Evolutionary conservation across 2,329 filamentous ascomycete genomes (phyloP).

Genomic region (Taxawa tesnikishii): DNA sequence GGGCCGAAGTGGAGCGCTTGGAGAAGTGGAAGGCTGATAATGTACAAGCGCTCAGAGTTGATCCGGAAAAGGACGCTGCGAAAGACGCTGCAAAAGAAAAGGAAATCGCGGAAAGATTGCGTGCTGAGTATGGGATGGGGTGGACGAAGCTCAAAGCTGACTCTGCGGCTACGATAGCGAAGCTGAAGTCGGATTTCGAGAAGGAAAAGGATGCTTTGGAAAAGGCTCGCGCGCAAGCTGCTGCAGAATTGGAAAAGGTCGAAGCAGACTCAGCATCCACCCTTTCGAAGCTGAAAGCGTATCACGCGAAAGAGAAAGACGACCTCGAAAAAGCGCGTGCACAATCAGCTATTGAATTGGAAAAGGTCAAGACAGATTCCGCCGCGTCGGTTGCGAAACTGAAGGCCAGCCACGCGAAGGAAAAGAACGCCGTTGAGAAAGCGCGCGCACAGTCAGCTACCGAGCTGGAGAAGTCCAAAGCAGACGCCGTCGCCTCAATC

Average conservation of each 20-base stretch:
- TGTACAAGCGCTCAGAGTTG: neutral
- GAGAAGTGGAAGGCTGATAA: neutral
- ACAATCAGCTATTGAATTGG: no score
- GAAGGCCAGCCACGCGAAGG: constrained; percentile 3
- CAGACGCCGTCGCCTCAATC: neutral
- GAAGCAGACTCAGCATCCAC: constrained; percentile 1
- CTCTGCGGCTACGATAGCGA: neutral
- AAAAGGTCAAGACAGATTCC: neutral
- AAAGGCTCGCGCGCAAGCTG: neutral
- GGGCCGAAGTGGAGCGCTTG: constrained; percentile 7
- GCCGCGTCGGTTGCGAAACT: constrained; percentile 2
- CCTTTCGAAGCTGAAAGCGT: constrained; percentile 8
- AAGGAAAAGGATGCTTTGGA: constrained; percentile 1
- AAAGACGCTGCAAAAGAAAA: constrained; percentile 3
- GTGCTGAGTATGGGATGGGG: no score
- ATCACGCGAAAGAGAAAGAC: constrained; percentile 13
- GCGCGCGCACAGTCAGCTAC: neutral
- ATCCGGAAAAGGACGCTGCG: constrained; percentile 2
- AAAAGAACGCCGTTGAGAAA: neutral
- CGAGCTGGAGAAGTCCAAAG: constrained; percentile 2
- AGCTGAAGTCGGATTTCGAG: neutral
- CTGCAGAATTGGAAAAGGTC: constrained; percentile 5
- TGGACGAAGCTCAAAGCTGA: constrained; percentile 1
- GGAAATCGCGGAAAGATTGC: constrained; percentile 5
- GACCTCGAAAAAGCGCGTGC: no score